phyloP scores from a whole-genome alignment of 768 basidiomycete genomes.

The Nidularia pulvinata region DNA sequence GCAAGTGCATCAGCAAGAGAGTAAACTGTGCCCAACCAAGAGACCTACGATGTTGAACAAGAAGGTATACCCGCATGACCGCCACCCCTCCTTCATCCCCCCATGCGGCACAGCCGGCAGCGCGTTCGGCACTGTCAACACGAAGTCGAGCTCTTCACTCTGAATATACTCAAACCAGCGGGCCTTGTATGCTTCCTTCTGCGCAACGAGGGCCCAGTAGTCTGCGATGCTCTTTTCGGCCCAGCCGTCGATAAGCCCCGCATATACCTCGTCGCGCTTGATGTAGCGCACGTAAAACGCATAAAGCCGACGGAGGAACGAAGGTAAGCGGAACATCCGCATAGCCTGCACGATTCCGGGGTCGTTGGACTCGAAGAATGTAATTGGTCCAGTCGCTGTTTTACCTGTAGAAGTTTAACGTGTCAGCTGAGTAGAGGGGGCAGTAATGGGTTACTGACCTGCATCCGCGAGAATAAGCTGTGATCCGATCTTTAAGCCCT shows the following conservation, averaged over 20 bases:
- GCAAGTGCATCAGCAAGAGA: background rate
- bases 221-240: constrained; percentile 41
- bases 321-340: constrained; percentile 42
- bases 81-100: constrained; percentile 51
- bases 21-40: background rate
- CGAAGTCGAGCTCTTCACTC: constrained; percentile 48
- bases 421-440: background rate
- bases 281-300: constrained; percentile 52
- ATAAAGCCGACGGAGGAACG: constrained; percentile 43
- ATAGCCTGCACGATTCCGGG: constrained; percentile 38
- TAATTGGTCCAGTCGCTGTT: constrained; percentile 28
- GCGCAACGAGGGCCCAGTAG: constrained; percentile 44
- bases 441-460: constrained; percentile 16
- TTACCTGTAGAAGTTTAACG: constrained; percentile 10
- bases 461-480: constrained; percentile 53
- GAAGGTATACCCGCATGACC: constrained; percentile 58
- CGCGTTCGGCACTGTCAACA: constrained; percentile 58
- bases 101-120: constrained; percentile 53
- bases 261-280: constrained; percentile 49
- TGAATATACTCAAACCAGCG: constrained; percentile 41
- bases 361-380: constrained; percentile 44
- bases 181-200: constrained; percentile 40
- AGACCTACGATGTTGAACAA: constrained; percentile 57
- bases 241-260: constrained; percentile 48
- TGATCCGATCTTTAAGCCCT: constrained; percentile 50